Base-by-base conservation (phyloP, 192 early-diverging fungal genomes). In the Pilaira anomala region DNA sequence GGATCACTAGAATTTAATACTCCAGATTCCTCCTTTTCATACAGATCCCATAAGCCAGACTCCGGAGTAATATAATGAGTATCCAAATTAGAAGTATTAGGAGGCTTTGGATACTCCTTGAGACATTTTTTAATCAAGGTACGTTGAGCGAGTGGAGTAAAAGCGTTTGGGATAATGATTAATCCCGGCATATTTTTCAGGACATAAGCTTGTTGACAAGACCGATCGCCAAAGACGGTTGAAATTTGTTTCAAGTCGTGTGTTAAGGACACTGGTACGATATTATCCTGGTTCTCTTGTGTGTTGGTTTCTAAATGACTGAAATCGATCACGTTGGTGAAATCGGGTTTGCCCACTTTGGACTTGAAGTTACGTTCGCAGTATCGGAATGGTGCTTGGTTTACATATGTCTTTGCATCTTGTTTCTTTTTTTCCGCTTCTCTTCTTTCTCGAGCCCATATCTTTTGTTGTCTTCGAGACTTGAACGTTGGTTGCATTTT, bases 11-110 rank as follows among this genome's bases (percentile, higher is more conserved):
- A 39, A 1, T 66, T 30, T 45, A 69, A 58, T 11, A 52, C 39
- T 29, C 67, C 65, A 25, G 51, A 36, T 22, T 60, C 55, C 9
- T 72, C 66, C 25, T 63, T 29, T 48, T 80, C 83, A 63, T 85
- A 72, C 18, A 78, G 61, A 18, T 76, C 63, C 90, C 86, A 90
- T 14, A 87, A 33, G 7, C 90, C 90, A 26, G 70, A 57, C 1
- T 72, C 50, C 6, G 88, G 88, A 16, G 92, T 59, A 5, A 72
- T 53, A 59, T 91, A 98, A 66, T 94, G 93, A 16, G 93, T 87
- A 63, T 98, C 91, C 3, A 98, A 81, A 74, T 94, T 98, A 42
- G 87, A 86, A 7, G 87, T 84, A 70, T 93, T 95, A 5, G 96
- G 96, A 24, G 84, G 80, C 24, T 69, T 64, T 2, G 92, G 74